Percentiles rank a stretch among this genome's conserved stretches.
These are phyloP conservation scores for Jamesozyma jinghongensis DNA, from an alignment of 805 yeast genomes.

Conservation along the genomic window DNA sequence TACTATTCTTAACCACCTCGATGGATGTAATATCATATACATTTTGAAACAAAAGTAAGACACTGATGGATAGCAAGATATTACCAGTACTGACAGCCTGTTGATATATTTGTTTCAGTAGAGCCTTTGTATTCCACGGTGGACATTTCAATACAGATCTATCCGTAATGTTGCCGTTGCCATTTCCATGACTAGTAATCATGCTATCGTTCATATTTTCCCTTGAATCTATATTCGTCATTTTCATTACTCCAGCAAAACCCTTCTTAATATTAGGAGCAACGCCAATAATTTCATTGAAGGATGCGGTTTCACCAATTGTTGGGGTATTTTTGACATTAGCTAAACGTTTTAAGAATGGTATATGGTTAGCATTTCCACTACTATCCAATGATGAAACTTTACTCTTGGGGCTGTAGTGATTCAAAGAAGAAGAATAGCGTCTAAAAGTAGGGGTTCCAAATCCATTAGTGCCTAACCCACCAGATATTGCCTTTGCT, in stretches of 20 bases:
- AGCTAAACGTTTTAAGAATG: constrained; percentile 5
- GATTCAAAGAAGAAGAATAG: constrained; percentile 6
- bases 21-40: constrained; percentile 19
- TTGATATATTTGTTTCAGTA: constrained; percentile 23
- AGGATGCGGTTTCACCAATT: neutral
- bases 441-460: neutral
- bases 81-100: constrained; percentile 29
- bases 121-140: constrained; percentile 27
- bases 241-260: neutral
- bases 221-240: neutral
- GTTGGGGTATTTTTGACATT: constrained; percentile 1
- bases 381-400: constrained; percentile 12
- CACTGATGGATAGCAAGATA: constrained; percentile 21
- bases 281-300: neutral
- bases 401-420: constrained; percentile 17
- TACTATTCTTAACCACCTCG: constrained; percentile 21
- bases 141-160: constrained; percentile 6
- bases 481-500: neutral
- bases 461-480: neutral
- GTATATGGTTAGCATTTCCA: neutral
- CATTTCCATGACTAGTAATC: neutral
- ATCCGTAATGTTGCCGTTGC: neutral
- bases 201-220: neutral
- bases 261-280: neutral
- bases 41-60: constrained; percentile 27